phyloP scores from a whole-genome alignment of 1,284 basidiomycete species.

The Papiliotrema fonsecae region DNA sequence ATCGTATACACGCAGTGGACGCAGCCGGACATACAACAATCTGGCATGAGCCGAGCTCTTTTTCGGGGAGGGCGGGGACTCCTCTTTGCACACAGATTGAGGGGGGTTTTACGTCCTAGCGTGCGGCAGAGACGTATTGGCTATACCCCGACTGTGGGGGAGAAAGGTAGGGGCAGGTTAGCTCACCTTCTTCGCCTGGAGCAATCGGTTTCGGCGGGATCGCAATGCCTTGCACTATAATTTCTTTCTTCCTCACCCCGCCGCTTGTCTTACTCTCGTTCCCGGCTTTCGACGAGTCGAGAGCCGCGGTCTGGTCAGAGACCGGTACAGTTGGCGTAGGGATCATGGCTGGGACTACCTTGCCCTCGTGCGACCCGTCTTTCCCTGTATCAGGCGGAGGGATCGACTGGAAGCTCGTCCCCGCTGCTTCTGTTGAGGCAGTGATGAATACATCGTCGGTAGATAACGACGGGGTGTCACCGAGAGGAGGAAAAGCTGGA shows the following conservation, averaged over 20 bases:
- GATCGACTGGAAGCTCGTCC: slow-evolving; percentile 4
- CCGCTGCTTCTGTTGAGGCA: neutral
- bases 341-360: slow-evolving; percentile 18
- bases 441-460: neutral
- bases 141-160: too few species aligned
- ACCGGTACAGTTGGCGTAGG: neutral
- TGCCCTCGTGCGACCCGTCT: neutral
- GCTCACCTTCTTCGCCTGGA: slow-evolving; percentile 41
- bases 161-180: neutral
- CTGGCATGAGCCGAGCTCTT: slow-evolving; percentile 45
- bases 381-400: neutral
- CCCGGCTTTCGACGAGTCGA: neutral
- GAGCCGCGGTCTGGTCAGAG: neutral
- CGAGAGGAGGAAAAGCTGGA: too few species aligned
- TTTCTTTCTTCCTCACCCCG: too few species aligned
- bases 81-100: too few species aligned
- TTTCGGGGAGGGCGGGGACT: neutral
- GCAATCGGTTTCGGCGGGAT: slow-evolving; percentile 36
- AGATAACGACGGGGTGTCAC: neutral
- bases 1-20: slow-evolving; percentile 82
- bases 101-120: too few species aligned
- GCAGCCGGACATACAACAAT: slow-evolving; percentile 90
- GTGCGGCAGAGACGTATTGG: too few species aligned
- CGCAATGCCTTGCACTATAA: slow-evolving; percentile 28
- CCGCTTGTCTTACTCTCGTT: too few species aligned